Evolutionary conservation across 1,284 basidiomycete genomes (phyloP).

Genomic region (Cryptococcus deneoformans): DNA sequence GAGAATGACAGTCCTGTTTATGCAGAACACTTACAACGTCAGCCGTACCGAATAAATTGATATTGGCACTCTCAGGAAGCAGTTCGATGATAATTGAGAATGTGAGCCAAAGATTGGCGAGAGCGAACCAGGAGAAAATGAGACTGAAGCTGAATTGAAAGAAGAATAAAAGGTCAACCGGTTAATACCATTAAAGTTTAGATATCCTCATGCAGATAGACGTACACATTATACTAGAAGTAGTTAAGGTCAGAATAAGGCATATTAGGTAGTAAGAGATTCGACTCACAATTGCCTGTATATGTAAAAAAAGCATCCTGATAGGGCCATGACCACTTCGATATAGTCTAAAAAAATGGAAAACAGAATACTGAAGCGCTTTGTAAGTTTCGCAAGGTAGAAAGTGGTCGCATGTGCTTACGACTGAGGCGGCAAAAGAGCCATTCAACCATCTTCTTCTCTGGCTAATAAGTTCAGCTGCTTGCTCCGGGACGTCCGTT

Average conservation of each 20-base stretch:
- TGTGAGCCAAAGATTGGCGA: conserved; percentile 93
- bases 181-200: background rate
- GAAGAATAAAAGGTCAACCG: conserved; percentile 47
- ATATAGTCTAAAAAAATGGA: conserved; percentile 87
- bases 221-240: conserved; percentile 32
- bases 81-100: conserved; percentile 95
- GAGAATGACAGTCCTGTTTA: conserved; percentile 5
- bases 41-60: conserved; percentile 68
- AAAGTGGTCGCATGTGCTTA: conserved; percentile 50
- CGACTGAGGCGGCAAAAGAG: conserved; percentile 92
- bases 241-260: background rate
- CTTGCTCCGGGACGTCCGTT: conserved; percentile 60
- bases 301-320: conserved; percentile 84
- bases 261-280: background rate
- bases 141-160: conserved; percentile 64
- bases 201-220: background rate
- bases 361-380: conserved; percentile 69
- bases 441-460: conserved; percentile 94
- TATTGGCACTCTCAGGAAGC: conserved; percentile 56
- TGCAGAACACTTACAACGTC: conserved; percentile 56
- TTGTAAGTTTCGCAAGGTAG: background rate
- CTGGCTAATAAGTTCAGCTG: conserved; percentile 89
- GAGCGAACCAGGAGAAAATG: conserved; percentile 85
- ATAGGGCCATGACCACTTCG: conserved; percentile 76
- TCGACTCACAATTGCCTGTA: conserved; percentile 75